Conservation (phyloP, 2,329 filamentous ascomycete genomes). For the Apiospora koreana region DNA sequence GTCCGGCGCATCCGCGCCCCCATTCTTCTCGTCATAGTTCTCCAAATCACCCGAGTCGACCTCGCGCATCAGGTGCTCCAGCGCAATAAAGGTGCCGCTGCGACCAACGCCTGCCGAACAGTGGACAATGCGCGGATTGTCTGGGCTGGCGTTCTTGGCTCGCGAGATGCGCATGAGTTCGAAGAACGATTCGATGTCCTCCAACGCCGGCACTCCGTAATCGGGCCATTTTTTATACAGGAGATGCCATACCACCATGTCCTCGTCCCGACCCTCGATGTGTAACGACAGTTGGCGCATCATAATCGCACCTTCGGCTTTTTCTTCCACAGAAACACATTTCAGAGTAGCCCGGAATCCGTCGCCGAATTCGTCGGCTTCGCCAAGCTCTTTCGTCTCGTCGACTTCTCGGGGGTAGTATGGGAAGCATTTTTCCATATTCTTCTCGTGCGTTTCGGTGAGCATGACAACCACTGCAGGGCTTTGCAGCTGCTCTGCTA, state of each 20-base stretch:
- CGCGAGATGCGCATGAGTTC: slow-evolving; percentile 69
- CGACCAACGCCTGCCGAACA: slow-evolving; percentile 93
- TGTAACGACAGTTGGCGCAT: slow-evolving; percentile 71
- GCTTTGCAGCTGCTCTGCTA: slow-evolving; percentile 73
- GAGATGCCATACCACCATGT: slow-evolving; percentile 70
- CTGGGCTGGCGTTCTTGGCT: slow-evolving; percentile 52
- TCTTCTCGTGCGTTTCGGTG: slow-evolving; percentile 80
- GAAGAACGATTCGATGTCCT: slow-evolving; percentile 68
- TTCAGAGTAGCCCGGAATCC: slow-evolving; percentile 69
- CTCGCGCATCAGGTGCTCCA: slow-evolving; percentile 89
- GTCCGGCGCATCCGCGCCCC: slow-evolving; percentile 47
- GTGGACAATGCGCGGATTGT: slow-evolving; percentile 79
- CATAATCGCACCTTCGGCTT: slow-evolving; percentile 62
- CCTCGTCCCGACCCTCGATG: slow-evolving; percentile 44
- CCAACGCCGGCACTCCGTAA: slow-evolving; percentile 75
- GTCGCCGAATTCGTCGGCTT: slow-evolving; percentile 64
- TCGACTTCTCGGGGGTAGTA: slow-evolving; percentile 73
- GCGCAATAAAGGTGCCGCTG: slow-evolving; percentile 91
- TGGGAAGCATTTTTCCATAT: slow-evolving; percentile 80
- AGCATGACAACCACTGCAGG: slow-evolving; percentile 91
- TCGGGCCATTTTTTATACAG: slow-evolving; percentile 90
- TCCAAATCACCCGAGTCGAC: slow-evolving; percentile 73
- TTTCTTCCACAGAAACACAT: slow-evolving; percentile 63
- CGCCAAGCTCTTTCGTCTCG: slow-evolving; percentile 59
- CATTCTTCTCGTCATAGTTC: slow-evolving; percentile 36